Base-by-base conservation (phyloP, 345 rosid species). In the Salix caprea region DNA sequence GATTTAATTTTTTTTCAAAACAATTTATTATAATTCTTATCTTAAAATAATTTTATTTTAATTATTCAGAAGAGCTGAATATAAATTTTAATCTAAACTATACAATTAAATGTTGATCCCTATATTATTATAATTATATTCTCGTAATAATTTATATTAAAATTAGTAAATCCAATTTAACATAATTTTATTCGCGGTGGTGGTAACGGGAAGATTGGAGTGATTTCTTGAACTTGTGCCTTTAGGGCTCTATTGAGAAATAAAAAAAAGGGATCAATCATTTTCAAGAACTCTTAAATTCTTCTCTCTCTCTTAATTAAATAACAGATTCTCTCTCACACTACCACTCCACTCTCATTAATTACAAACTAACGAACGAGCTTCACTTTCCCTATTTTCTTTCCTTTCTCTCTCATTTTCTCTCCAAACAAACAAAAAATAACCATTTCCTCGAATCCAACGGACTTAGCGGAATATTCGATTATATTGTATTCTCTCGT, bases 321-420 rank as follows among this genome's bases (percentile, higher is more conserved):
- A 36, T 19, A 65, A 44, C 72, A 13, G 72, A 66, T 36, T 39
- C 68, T 40, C 18, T 16, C 6, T 23, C 23, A n/a, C 71, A 56
- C 58, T 28, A 2, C 7, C 1, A 14, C 28, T 37, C 56, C 24
- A 21, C 71, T 39, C 48, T 39, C 48, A 40, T 39, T 19, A 67
- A 37, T 39, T 9, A 23, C 64, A 58, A 58, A 23, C 28, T n/a
- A 24, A 16, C 64, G 23, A 58, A 58, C 28, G 23, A 24, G 24
- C 26, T 69, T 58, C 37, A 11, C 36, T 24, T 15, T 26, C 50
- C 23, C 37, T 54, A 40, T 44, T 23, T n/a, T 9, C 14, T 66
- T 74, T 74, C 60, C 70, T 30, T 34, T 18, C 68, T 40, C 21
- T 76, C 40, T 69, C 78, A 61, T 32, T 76, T 44, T 69, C 79